Conservation (phyloP, 495 filamentous ascomycete genomes). For the Daldinia vernicosa region DNA sequence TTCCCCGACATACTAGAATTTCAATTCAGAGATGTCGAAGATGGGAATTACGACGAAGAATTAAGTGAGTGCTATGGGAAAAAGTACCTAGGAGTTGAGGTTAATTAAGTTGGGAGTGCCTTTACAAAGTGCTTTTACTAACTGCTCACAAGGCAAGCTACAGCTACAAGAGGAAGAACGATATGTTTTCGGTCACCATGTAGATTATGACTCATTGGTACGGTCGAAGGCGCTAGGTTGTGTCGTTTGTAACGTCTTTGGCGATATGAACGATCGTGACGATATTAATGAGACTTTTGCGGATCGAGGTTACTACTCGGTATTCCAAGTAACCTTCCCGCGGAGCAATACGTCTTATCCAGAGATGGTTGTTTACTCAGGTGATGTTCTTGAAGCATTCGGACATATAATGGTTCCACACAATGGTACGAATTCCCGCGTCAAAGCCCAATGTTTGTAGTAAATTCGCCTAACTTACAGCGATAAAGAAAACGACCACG, state of each 20-base stretch:
- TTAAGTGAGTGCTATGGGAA: slow-evolving; percentile 4
- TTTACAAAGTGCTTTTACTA: neutral
- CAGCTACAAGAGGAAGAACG: slow-evolving; percentile 25
- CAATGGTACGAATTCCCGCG: slow-evolving; percentile 19
- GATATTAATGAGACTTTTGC: slow-evolving; percentile 23
- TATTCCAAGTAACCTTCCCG: slow-evolving; percentile 22
- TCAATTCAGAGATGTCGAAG: slow-evolving; percentile 7
- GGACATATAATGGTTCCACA: slow-evolving; percentile 23
- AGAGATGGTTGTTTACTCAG: slow-evolving; percentile 27
- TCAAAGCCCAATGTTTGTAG: too few relatives aligned
- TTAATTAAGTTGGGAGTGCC: neutral
- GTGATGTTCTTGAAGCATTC: slow-evolving; percentile 21
- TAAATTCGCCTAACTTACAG: neutral
- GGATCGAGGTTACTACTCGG: slow-evolving; percentile 30
- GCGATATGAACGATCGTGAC: neutral
- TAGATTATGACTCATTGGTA: slow-evolving; percentile 25
- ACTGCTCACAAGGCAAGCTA: neutral
- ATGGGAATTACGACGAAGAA: neutral
- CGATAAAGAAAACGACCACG: slow-evolving; percentile 28
- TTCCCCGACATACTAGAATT: slow-evolving; percentile 22
- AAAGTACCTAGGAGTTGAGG: neutral
- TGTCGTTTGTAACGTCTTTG: slow-evolving; percentile 24
- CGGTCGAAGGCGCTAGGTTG: slow-evolving; percentile 25
- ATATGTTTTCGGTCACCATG: slow-evolving; percentile 40
- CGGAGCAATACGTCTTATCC: neutral